Conservation (phyloP, 768 basidiomycete species). For the Auriculariales sp. region DNA sequence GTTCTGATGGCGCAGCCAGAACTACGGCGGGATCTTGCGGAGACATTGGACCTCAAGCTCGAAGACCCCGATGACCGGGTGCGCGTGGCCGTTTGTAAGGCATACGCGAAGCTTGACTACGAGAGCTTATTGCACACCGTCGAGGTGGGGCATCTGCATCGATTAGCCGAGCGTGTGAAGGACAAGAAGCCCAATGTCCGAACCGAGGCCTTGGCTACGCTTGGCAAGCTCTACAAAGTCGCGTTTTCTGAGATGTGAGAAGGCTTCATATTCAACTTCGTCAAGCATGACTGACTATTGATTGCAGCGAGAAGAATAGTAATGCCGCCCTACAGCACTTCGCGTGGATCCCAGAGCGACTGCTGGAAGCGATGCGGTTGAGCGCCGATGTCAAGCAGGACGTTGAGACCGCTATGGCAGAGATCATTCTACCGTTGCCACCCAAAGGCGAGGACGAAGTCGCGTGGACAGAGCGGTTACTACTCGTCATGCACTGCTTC, state of each 20-base stretch:
- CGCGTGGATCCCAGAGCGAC: conserved; percentile 77
- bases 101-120: conserved; percentile 76
- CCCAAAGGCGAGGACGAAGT: conserved; percentile 46
- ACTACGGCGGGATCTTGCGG: conserved; percentile 53
- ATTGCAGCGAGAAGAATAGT: conserved; percentile 63
- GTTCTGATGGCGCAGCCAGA: conserved; percentile 56
- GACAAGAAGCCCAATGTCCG: conserved; percentile 69
- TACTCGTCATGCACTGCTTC: conserved; percentile 57
- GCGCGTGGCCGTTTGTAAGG: conserved; percentile 66
- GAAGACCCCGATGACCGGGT: conserved; percentile 86
- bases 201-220: conserved; percentile 54
- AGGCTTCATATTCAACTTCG: neutral
- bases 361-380: conserved; percentile 42
- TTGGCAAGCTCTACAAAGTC: conserved; percentile 65
- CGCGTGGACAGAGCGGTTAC: conserved; percentile 73
- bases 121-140: conserved; percentile 82
- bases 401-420: conserved; percentile 53
- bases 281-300: conserved; percentile 1
- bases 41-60: conserved; percentile 55
- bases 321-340: conserved; percentile 62
- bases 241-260: conserved; percentile 86
- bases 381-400: conserved; percentile 45
- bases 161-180: conserved; percentile 52
- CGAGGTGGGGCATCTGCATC: conserved; percentile 41
- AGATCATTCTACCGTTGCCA: conserved; percentile 75